Conservation (phyloP, 371 early-diverging fungal genomes). For the Mortierella sp. region DNA sequence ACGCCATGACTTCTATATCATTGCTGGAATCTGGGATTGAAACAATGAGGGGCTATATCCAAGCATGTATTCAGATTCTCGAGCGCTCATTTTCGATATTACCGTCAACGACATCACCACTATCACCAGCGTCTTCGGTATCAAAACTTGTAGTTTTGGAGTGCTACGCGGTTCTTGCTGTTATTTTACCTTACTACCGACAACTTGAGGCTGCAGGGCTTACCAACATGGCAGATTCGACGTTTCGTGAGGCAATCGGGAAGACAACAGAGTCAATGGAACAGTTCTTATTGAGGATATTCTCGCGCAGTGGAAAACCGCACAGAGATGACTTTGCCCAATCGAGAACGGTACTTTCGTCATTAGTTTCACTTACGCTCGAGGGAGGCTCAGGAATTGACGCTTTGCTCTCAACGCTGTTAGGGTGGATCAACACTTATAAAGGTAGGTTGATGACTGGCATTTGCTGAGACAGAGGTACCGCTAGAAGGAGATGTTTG, state of each 20-base stretch:
- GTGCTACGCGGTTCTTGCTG: conserved; percentile 22
- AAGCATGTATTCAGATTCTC: conserved; percentile 21
- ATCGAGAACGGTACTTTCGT: conserved; percentile 19
- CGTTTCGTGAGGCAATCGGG: conserved; percentile 6
- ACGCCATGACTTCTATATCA: conserved; percentile 21
- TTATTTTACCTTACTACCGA: conserved; percentile 21
- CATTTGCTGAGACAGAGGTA: no score
- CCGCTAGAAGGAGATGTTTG: background rate
- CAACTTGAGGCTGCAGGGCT: background rate
- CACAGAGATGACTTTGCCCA: conserved; percentile 10
- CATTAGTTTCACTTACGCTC: conserved; percentile 19
- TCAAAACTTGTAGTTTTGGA: conserved; percentile 26
- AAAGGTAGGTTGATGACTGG: conserved; percentile 19
- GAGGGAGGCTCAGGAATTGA: conserved; percentile 14
- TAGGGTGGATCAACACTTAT: conserved; percentile 31
- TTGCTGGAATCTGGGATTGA: conserved; percentile 16
- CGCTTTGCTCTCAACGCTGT: conserved; percentile 17
- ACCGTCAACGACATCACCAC: background rate
- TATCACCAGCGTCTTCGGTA: conserved; percentile 1
- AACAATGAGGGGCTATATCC: conserved; percentile 18
- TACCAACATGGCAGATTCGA: conserved; percentile 2
- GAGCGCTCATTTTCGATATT: conserved; percentile 9
- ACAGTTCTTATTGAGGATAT: conserved; percentile 23
- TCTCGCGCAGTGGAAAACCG: conserved; percentile 1
- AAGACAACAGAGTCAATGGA: conserved; percentile 27